These are phyloP conservation scores for Eruca vesicaria DNA, from an alignment of 441 rosid genomes.

Conservation along the genomic window DNA sequence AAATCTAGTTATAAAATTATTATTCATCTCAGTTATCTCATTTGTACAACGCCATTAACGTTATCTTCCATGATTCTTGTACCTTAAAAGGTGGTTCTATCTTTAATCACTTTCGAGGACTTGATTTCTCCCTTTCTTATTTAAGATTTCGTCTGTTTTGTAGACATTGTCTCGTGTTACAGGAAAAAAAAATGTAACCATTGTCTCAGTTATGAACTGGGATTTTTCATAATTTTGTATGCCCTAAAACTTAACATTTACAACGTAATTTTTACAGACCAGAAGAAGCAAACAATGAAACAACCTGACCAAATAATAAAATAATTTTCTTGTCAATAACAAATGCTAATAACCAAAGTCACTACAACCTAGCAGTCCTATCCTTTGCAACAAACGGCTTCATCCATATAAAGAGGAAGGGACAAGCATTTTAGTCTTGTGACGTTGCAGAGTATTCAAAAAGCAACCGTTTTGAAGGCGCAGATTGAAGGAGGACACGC, in stretches of 20 bases:
- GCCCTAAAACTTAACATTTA: conserved; percentile 2
- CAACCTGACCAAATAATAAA: conserved; percentile 22
- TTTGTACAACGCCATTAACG: too few species aligned
- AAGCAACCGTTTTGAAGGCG: conserved; percentile 87
- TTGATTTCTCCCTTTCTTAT: too few species aligned
- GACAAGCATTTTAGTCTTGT: conserved; percentile 55
- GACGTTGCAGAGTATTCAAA: conserved; percentile 93
- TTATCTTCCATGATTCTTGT: too few species aligned
- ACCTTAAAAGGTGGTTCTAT: too few species aligned
- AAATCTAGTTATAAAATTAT: too few species aligned
- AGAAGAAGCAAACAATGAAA: neutral
- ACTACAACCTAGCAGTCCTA: conserved; percentile 1
- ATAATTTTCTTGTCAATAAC: neutral
- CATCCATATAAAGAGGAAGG: neutral
- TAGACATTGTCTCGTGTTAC: too few species aligned
- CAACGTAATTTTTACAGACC: conserved; percentile 15
- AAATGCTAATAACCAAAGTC: neutral
- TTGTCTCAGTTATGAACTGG: neutral
- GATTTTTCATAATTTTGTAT: conserved; percentile 4
- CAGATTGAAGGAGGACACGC: conserved; percentile 83
- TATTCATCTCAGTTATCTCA: too few species aligned
- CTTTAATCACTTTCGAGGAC: too few species aligned
- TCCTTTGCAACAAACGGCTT: conserved; percentile 2
- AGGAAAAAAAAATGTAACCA: too few species aligned
- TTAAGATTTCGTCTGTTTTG: too few species aligned